phyloP scores from a whole-genome alignment of 208 protist species.

The Zelonia costaricensis region DNA sequence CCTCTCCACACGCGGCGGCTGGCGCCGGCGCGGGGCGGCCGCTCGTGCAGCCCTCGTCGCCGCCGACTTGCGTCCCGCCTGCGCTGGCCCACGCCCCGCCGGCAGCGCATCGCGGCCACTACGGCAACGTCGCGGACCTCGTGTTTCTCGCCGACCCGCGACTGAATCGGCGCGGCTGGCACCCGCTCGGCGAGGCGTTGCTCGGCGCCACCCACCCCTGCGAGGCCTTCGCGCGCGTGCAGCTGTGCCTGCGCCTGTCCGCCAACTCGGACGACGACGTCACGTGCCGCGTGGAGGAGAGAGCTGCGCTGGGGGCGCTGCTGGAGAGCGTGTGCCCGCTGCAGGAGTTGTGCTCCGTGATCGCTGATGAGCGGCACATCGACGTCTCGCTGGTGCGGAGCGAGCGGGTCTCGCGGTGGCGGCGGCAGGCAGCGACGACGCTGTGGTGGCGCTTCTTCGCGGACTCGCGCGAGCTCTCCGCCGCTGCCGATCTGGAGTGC shows the following conservation, averaged over 20 bases:
- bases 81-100: background rate
- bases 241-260: constrained; percentile 26
- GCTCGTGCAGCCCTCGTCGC: background rate
- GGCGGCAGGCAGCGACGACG: constrained; percentile 11
- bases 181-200: constrained; percentile 23
- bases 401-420: constrained; percentile 36
- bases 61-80: background rate
- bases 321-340: constrained; percentile 33
- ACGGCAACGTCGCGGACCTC: constrained; percentile 24
- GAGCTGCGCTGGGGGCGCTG: background rate
- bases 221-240: constrained; percentile 6
- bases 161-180: constrained; percentile 22
- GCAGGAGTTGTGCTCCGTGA: constrained; percentile 40
- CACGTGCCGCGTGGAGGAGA: constrained; percentile 6
- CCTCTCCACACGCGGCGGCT: background rate
- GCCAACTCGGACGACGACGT: constrained; percentile 21
- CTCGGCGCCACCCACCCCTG: background rate
- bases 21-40: background rate
- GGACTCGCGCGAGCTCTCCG: constrained; percentile 25
- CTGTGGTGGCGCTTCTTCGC: constrained; percentile 56
- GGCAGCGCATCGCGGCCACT: constrained; percentile 2
- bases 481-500: constrained; percentile 5
- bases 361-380: constrained; percentile 42
- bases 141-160: constrained; percentile 22
- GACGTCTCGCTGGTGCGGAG: constrained; percentile 47